phyloP scores from a whole-genome alignment of 768 basidiomycete genomes.

The Rhodocollybia butyracea region DNA sequence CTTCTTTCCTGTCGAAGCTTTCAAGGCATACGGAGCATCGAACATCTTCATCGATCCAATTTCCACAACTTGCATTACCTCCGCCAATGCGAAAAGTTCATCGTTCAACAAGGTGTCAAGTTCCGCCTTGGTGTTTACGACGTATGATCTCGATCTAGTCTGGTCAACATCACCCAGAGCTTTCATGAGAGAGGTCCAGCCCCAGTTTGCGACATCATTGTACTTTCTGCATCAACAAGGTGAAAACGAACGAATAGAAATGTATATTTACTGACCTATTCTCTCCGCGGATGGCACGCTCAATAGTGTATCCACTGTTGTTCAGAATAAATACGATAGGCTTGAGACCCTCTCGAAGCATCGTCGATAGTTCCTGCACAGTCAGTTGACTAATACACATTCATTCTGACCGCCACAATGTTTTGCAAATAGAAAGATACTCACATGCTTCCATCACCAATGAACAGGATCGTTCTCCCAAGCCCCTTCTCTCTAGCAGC shows the following conservation, averaged over 20 bases:
- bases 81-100: slow-evolving; percentile 53
- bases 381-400: slow-evolving; percentile 54
- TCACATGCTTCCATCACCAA: slow-evolving; percentile 81
- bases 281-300: slow-evolving; percentile 75
- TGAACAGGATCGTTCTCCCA: slow-evolving; percentile 75
- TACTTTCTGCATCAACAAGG: slow-evolving; percentile 51
- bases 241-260: neutral
- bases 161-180: slow-evolving; percentile 53
- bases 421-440: slow-evolving; percentile 17
- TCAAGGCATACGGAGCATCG: slow-evolving; percentile 67
- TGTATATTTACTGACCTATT: slow-evolving; percentile 34
- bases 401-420: neutral
- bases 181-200: slow-evolving; percentile 60
- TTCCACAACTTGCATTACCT: slow-evolving; percentile 77
- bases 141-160: slow-evolving; percentile 55
- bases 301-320: slow-evolving; percentile 85
- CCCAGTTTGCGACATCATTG: slow-evolving; percentile 84
- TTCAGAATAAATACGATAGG: slow-evolving; percentile 86
- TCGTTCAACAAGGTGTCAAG: slow-evolving; percentile 66
- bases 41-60: slow-evolving; percentile 68
- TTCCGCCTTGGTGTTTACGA: slow-evolving; percentile 62
- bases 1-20: neutral
- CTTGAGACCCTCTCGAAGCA: slow-evolving; percentile 67
- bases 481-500: slow-evolving; percentile 65
- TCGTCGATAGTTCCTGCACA: slow-evolving; percentile 81